Percentiles rank a stretch among this genome's conserved stretches.
phyloP scores from a whole-genome alignment of 2,329 filamentous ascomycete genomes.

The Aplosporella prunicola region DNA sequence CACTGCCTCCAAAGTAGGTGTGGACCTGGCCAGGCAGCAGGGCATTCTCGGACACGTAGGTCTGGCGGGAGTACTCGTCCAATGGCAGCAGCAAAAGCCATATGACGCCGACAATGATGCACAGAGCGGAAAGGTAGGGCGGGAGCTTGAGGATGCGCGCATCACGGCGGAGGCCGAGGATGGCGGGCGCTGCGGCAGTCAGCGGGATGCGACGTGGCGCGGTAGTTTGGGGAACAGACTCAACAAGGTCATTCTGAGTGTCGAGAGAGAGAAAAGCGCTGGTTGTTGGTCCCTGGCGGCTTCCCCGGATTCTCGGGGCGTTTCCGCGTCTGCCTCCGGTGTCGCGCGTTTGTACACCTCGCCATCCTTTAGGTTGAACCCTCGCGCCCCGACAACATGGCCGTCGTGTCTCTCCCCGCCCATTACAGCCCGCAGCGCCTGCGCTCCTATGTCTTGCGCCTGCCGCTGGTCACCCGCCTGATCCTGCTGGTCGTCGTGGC shows the following conservation, averaged over 20 bases:
- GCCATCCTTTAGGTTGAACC: constrained; percentile 13
- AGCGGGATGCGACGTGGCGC: constrained; percentile 11
- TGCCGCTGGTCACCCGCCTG: constrained; percentile 79
- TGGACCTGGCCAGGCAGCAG: constrained; percentile 92
- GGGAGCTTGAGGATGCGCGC: constrained; percentile 74
- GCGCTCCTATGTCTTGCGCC: constrained; percentile 69
- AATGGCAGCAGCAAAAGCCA: constrained; percentile 89
- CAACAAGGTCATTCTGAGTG: constrained; percentile 25
- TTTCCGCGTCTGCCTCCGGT: constrained; percentile 1
- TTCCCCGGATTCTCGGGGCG: constrained; percentile 8
- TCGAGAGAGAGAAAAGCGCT: not conserved
- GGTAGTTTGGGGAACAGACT: constrained; percentile 17
- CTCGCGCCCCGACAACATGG: constrained; percentile 26
- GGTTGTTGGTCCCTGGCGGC: not conserved
- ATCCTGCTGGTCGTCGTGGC: constrained; percentile 57
- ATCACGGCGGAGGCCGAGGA: constrained; percentile 66
- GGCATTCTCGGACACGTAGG: constrained; percentile 96
- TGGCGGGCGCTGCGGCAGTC: constrained; percentile 36
- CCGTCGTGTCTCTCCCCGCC: constrained; percentile 38
- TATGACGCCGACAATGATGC: constrained; percentile 71
- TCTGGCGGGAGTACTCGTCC: constrained; percentile 80
- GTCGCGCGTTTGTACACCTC: constrained; percentile 9
- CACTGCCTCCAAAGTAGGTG: constrained; percentile 93
- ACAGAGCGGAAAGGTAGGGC: constrained; percentile 77
- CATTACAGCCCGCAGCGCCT: constrained; percentile 62